A percentile compares a stretch with the other conserved stretches of the same genome.
These are phyloP conservation scores for Rhynchosporium secalis DNA, from an alignment of 2,329 filamentous ascomycete species.

Conservation along the genomic window DNA sequence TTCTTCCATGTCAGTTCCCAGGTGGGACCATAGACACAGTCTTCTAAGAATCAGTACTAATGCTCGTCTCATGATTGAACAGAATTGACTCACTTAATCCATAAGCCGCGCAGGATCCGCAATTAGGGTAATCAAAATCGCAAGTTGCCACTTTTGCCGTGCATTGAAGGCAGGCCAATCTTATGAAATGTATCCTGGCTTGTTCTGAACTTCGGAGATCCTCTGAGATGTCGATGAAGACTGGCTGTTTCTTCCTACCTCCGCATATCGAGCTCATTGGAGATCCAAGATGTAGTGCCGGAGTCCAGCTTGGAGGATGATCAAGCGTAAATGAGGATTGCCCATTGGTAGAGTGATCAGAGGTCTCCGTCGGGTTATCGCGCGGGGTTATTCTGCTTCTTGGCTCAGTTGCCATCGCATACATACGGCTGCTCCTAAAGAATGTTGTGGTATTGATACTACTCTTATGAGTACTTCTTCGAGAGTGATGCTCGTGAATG, in stretches of 20 bases:
- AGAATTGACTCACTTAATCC: background rate
- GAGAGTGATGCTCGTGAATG: background rate
- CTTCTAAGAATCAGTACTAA: background rate
- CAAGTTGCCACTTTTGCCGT: background rate
- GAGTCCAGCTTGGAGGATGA: too few relatives aligned
- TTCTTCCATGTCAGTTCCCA: too few relatives aligned
- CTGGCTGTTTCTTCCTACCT: too few relatives aligned
- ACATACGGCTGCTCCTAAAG: background rate
- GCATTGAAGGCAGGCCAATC: background rate
- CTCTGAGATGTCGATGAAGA: too few relatives aligned
- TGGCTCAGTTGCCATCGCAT: background rate
- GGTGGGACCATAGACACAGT: background rate
- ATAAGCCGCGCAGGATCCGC: background rate
- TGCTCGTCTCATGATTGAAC: background rate
- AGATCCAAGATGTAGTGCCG: too few relatives aligned
- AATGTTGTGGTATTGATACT: background rate
- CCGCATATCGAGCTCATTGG: too few relatives aligned
- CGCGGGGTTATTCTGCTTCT: background rate
- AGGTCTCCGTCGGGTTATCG: background rate
- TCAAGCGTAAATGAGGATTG: too few relatives aligned
- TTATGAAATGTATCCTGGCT: background rate
- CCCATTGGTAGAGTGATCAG: too few relatives aligned
- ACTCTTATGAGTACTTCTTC: background rate
- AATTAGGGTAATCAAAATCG: background rate
- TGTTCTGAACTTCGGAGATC: background rate